Conservation (phyloP, 129 eudicot genomes). For the Saussurea involucrata region DNA sequence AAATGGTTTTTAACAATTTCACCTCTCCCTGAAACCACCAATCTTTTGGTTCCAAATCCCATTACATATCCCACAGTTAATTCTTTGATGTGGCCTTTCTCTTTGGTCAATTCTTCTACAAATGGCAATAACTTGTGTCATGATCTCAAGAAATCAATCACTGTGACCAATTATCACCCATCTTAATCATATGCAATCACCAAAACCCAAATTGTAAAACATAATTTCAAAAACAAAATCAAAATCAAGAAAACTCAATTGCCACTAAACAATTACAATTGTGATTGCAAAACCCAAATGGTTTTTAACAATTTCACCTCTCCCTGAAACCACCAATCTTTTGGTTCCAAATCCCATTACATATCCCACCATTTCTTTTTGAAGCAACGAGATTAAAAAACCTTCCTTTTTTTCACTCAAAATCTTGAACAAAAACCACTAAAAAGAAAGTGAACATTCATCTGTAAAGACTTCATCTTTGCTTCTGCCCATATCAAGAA, state of each 20-base stretch:
- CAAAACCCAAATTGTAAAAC: neutral
- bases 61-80: constrained; percentile 3
- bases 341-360: neutral
- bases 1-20: neutral
- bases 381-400: neutral
- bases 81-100: constrained; percentile 10
- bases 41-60: neutral
- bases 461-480: neutral
- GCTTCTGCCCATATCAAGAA: neutral
- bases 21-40: neutral
- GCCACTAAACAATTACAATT: constrained; percentile 4
- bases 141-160: constrained; percentile 23
- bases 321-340: neutral
- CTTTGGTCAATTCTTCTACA: constrained; percentile 7
- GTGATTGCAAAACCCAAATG: neutral
- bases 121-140: constrained; percentile 14
- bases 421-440: neutral
- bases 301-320: neutral
- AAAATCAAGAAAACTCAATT: constrained; percentile 16
- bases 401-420: neutral
- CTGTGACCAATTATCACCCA: constrained; percentile 4
- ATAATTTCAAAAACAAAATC: constrained; percentile 7
- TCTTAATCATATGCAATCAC: constrained; percentile 20
- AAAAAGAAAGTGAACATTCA: neutral
- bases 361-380: constrained; percentile 9